Evolutionary conservation across 73 alveolate species (phyloP), one percentile per base, ranked within the genome.

Genomic region (Symbiodinium pilosum): DNA sequence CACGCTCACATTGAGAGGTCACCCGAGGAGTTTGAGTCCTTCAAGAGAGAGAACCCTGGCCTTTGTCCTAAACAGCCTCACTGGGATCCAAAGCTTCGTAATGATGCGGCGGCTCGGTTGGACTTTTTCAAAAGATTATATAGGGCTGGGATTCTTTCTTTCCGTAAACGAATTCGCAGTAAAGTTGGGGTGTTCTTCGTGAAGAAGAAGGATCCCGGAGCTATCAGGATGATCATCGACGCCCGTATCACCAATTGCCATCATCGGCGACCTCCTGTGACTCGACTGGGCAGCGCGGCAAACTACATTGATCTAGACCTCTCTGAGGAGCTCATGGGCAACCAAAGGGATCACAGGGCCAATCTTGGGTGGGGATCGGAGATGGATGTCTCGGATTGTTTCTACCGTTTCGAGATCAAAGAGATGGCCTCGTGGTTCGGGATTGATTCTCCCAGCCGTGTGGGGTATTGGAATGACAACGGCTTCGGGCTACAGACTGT

Each of bases 381-480:
- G 73, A 84, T 84, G 9, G 95, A 88, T 26, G 95, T 88, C 38
- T 41, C 43, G 7, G 95, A 88, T 28, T 39, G 75, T 26, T 88
- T 88, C 36, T 88, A 88, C 39, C n/a, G 47, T 2, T 88, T 88
- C 43, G 4, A 47, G 26, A 6, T 88, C 16, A 84, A 40, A 7
- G 95, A 88, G 32, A 54, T 88, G 41, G 86, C 86, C 47, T 42
- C 47, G n/a, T 88, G 73, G 40, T 88, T 88, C 14, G 95, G 43
- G 0, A 40, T 88, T 42, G 73, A 88, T 34, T 59, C 24, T 0
- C 95, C 95, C 39, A 18, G 40, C 4, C 6, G 32, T 0, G 87
- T 86, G 6, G 11, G 38, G 1, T 34, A 40, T 0, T 88, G 95
- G 87, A 18, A 38, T 1, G 32, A 39, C 1, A 14, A 40, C 6